A percentile compares a stretch with the other conserved stretches of the same genome.
Conservation (phyloP, 164 flowering plant species). For the Magnolia sinica region DNA sequence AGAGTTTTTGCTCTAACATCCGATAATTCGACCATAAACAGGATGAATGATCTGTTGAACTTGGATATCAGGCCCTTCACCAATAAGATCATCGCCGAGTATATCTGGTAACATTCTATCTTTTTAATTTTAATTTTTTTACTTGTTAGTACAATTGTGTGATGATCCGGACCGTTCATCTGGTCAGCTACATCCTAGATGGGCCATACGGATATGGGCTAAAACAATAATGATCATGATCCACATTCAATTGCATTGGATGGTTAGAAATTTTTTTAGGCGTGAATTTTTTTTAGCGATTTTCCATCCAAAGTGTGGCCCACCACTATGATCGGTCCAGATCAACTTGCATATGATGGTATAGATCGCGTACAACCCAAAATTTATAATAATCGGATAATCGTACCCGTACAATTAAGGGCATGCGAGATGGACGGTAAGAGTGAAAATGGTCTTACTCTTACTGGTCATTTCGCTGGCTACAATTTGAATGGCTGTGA, state of each 20-base stretch:
- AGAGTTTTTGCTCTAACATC: slow-evolving; percentile 53
- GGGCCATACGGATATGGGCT: not conserved
- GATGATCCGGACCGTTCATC: not conserved
- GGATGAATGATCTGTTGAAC: slow-evolving; percentile 74
- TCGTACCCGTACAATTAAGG: too few species aligned
- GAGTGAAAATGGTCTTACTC: too few species aligned
- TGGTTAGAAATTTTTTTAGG: not conserved
- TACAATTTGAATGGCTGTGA: too few species aligned
- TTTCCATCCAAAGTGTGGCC: not conserved
- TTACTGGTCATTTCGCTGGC: too few species aligned
- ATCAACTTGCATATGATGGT: too few species aligned
- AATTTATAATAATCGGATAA: too few species aligned
- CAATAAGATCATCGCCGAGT: slow-evolving; percentile 90
- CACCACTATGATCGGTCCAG: not conserved
- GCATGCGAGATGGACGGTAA: too few species aligned
- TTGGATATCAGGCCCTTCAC: slow-evolving; percentile 82
- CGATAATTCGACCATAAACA: slow-evolving; percentile 54
- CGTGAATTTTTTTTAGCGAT: not conserved
- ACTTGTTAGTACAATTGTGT: not conserved
- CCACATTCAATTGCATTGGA: not conserved
- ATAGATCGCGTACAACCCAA: too few species aligned
- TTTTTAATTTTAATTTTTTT: not conserved
- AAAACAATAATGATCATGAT: not conserved
- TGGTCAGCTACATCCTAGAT: not conserved
- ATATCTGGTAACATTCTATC: slow-evolving; percentile 61